A percentile compares a stretch with the other conserved stretches of the same genome.
Conservation (phyloP, 371 early-diverging fungal genomes). For the Aphelidium insulamus region DNA sequence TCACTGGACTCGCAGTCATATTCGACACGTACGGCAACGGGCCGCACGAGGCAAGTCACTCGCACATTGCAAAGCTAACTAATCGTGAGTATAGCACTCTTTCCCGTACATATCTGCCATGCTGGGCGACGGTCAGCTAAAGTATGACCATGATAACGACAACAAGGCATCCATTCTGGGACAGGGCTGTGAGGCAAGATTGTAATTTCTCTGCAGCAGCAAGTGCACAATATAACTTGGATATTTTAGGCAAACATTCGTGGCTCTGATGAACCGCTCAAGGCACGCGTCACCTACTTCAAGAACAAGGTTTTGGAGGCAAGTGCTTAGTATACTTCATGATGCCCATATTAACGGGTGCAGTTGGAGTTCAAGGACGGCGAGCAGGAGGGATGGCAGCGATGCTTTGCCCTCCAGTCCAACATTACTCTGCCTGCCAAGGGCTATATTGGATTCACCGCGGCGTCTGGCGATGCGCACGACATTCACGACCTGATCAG, state of each 20-base stretch:
- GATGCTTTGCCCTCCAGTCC: too few species aligned
- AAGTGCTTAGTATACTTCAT: constrained; percentile 2
- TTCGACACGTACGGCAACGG: constrained; percentile 90
- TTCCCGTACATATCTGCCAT: constrained; percentile 83
- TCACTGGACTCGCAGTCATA: constrained; percentile 78
- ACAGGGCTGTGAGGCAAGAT: constrained; percentile 38
- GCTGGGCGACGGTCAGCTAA: constrained; percentile 65
- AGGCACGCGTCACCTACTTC: constrained; percentile 53
- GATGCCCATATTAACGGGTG: constrained; percentile 2
- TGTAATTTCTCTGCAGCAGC: too few species aligned
- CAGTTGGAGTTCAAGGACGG: constrained; percentile 9
- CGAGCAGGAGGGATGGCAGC: constrained; percentile 7
- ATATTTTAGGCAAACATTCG: constrained; percentile 40
- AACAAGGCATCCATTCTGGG: constrained; percentile 40
- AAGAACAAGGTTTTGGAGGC: constrained; percentile 38
- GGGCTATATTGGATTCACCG: too few species aligned
- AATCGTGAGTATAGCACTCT: constrained; percentile 10
- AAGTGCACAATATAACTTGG: neutral
- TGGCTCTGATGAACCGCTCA: constrained; percentile 30
- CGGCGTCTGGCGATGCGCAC: too few species aligned
- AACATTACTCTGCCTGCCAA: too few species aligned
- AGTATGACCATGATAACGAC: constrained; percentile 61
- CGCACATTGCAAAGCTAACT: neutral
- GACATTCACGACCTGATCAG: too few species aligned
- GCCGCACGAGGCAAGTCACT: constrained; percentile 35